These are phyloP conservation scores for Xylaria palmicola DNA, from an alignment of 495 filamentous ascomycete genomes.

Conservation along the genomic window DNA sequence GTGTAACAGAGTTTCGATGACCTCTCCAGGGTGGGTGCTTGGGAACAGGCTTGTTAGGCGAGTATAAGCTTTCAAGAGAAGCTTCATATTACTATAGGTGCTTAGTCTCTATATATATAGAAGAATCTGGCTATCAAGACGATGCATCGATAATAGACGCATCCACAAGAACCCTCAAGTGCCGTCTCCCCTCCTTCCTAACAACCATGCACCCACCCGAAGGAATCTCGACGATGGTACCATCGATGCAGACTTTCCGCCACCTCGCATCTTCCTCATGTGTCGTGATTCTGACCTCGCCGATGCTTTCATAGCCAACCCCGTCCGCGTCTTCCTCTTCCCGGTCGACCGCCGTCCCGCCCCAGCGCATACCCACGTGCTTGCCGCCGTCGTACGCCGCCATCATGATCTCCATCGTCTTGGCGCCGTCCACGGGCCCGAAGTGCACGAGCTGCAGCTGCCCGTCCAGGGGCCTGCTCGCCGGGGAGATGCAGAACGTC, in stretches of 20 bases:
- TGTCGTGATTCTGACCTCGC: slow-evolving; percentile 64
- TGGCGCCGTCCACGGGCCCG: slow-evolving; percentile 57
- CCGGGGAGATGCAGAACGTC: slow-evolving; percentile 74
- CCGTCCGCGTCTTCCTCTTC: slow-evolving; percentile 20
- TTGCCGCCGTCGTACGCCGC: slow-evolving; percentile 70
- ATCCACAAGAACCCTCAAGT: slow-evolving; percentile 39
- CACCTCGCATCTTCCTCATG: slow-evolving; percentile 63
- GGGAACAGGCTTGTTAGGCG: too few species aligned
- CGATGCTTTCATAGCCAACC: slow-evolving; percentile 67
- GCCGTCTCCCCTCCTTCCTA: slow-evolving; percentile 24
- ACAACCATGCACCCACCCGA: slow-evolving; percentile 71
- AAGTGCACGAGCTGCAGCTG: slow-evolving; percentile 72
- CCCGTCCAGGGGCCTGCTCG: slow-evolving; percentile 63
- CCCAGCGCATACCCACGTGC: slow-evolving; percentile 53
- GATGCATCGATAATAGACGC: background rate
- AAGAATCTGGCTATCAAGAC: background rate
- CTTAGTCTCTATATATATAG: background rate
- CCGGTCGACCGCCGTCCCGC: slow-evolving; percentile 34
- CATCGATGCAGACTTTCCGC: slow-evolving; percentile 86
- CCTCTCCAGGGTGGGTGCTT: background rate
- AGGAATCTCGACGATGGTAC: slow-evolving; percentile 73
- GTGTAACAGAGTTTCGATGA: background rate
- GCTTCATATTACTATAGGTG: background rate
- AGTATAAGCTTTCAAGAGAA: background rate
- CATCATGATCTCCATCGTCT: slow-evolving; percentile 72